Conservation (phyloP, 495 filamentous ascomycete species). For the Tuber umbilicatum region DNA sequence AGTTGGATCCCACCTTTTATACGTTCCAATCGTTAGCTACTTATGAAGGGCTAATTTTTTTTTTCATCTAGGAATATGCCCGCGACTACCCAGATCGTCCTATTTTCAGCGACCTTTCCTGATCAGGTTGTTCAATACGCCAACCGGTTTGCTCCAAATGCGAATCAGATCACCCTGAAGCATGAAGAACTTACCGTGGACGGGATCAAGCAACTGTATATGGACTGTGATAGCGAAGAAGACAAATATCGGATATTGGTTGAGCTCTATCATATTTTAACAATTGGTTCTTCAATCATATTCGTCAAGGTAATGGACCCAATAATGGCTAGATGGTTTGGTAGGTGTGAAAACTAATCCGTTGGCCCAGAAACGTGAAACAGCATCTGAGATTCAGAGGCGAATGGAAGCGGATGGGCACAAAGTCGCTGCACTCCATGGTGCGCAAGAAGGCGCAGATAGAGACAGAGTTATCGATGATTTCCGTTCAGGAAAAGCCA, state of each 20-base stretch:
- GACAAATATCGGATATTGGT: constrained; percentile 84
- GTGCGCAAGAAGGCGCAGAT: constrained; percentile 71
- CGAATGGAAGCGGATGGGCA: constrained; percentile 86
- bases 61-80: constrained; percentile 9
- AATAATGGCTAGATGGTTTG: constrained; percentile 21
- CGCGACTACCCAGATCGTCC: constrained; percentile 64
- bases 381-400: constrained; percentile 70
- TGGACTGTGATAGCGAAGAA: constrained; percentile 73
- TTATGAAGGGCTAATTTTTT: neutral
- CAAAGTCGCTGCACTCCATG: constrained; percentile 79
- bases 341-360: constrained; percentile 14
- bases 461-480: constrained; percentile 80
- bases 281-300: constrained; percentile 93
- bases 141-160: constrained; percentile 66
- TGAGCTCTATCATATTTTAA: constrained; percentile 89
- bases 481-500: constrained; percentile 77
- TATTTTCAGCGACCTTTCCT: constrained; percentile 97
- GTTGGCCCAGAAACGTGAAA: constrained; percentile 60
- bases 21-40: neutral
- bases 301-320: constrained; percentile 69
- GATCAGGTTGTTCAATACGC: constrained; percentile 75
- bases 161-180: constrained; percentile 80
- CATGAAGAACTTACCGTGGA: constrained; percentile 90
- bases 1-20: constrained; percentile 49
- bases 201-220: constrained; percentile 93